Percentiles rank a stretch among this genome's conserved stretches.
Conservation (phyloP, 306 rosid species). For the Benincasa hispida region DNA sequence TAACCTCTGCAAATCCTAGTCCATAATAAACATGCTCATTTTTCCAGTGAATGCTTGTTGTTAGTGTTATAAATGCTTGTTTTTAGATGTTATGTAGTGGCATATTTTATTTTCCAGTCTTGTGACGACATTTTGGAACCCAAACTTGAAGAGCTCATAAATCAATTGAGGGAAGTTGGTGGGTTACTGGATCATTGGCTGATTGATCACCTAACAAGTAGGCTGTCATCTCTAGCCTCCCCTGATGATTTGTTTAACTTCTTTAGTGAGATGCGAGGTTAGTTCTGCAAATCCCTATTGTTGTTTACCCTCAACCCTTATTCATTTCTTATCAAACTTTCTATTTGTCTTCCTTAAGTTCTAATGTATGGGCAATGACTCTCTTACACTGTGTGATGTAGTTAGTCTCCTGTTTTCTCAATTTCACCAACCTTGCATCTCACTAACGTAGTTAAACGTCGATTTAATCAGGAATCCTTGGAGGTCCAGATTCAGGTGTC, state of each 20-base stretch:
- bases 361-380: neutral
- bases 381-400: neutral
- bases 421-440: neutral
- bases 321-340: neutral
- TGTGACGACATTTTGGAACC: conserved; percentile 85
- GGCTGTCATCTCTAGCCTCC: conserved; percentile 52
- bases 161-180: conserved; percentile 54
- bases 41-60: neutral
- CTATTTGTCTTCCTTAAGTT: neutral
- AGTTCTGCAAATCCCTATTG: conserved; percentile 8
- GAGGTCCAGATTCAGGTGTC: conserved; percentile 52
- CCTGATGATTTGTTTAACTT: conserved; percentile 91
- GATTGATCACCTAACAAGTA: conserved; percentile 46
- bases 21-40: neutral
- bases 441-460: neutral
- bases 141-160: conserved; percentile 61
- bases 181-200: conserved; percentile 43
- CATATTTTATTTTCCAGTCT: conserved; percentile 31
- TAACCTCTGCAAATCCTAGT: neutral
- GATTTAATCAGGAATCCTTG: conserved; percentile 57
- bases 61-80: neutral
- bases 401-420: neutral
- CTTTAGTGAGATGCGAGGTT: conserved; percentile 71
- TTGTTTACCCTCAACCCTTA: neutral
- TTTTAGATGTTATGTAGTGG: neutral